These are phyloP conservation scores for Rhodotorula babjevae DNA, from an alignment of 768 basidiomycete genomes.

Conservation along the genomic window DNA sequence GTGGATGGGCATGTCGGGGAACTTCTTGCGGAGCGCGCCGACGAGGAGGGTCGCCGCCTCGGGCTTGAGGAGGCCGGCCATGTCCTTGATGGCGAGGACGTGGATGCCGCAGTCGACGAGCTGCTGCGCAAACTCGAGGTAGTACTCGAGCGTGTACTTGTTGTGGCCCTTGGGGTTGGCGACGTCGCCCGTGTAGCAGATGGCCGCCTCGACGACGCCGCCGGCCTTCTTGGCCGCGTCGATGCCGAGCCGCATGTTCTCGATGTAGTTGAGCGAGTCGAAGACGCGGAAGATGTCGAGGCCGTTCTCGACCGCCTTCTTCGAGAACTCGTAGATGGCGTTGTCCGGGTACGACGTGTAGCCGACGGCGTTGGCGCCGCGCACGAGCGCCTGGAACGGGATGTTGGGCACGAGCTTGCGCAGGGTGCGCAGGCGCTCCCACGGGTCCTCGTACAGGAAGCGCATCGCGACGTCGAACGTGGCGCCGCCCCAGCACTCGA, in stretches of 20 bases:
- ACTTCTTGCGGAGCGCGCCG: constrained; percentile 87
- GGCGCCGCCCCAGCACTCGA: constrained; percentile 95
- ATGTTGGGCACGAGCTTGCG: constrained; percentile 97
- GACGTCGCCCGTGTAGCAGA: constrained; percentile 95
- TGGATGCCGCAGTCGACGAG: constrained; percentile 72
- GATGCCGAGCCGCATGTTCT: constrained; percentile 97
- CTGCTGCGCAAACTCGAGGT: constrained; percentile 89
- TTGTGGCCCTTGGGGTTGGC: constrained; percentile 80
- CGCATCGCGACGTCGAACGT: constrained; percentile 99
- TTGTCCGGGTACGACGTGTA: constrained; percentile 99
- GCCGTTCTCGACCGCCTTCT: constrained; percentile 99
- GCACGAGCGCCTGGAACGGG: constrained; percentile 94
- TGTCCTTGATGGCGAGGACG: constrained; percentile 91
- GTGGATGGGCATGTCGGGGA: constrained; percentile 96
- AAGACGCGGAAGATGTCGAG: constrained; percentile 99
- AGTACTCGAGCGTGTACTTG: constrained; percentile 97
- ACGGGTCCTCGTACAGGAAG: constrained; percentile 98
- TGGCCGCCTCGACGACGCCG: constrained; percentile 82
- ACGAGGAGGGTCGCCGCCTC: constrained; percentile 89
- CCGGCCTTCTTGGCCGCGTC: constrained; percentile 99
- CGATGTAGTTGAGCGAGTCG: constrained; percentile 97
- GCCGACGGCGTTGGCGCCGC: constrained; percentile 97
- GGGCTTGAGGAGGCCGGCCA: constrained; percentile 78
- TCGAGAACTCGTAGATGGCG: constrained; percentile 65
- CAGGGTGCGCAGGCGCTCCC: constrained; percentile 91